A percentile compares a stretch with the other conserved stretches of the same genome.
Conservation (phyloP, 2,329 filamentous ascomycete species). For the Alternaria novae-zelandiae region DNA sequence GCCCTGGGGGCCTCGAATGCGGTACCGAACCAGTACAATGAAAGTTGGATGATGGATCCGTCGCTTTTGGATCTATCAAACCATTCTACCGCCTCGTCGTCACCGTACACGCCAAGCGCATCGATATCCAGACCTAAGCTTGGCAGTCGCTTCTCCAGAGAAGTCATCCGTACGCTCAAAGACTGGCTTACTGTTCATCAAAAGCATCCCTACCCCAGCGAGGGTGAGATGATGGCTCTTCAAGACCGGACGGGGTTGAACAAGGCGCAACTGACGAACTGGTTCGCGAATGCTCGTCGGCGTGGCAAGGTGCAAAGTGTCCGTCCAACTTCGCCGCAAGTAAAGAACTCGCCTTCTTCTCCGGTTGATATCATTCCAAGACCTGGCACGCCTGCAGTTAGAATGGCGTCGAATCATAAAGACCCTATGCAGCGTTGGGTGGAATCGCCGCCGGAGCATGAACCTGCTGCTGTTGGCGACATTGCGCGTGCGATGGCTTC, state of each 20-base stretch:
- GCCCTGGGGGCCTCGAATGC: conserved; percentile 1
- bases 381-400: conserved; percentile 30
- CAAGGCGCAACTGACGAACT: conserved; percentile 33
- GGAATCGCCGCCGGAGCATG: conserved; percentile 37
- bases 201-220: conserved; percentile 30
- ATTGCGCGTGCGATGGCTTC: conserved; percentile 37
- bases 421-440: conserved; percentile 39
- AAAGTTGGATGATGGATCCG: conserved; percentile 5
- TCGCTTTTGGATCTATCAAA: conserved; percentile 10
- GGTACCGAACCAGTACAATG: background rate
- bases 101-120: conserved; percentile 12
- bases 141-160: conserved; percentile 31
- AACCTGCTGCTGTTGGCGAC: conserved; percentile 28
- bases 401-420: conserved; percentile 8
- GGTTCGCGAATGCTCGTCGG: conserved; percentile 39
- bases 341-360: conserved; percentile 1
- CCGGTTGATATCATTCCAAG: conserved; percentile 32
- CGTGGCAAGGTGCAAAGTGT: conserved; percentile 26
- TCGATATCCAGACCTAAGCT: conserved; percentile 19
- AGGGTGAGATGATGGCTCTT: conserved; percentile 25
- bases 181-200: conserved; percentile 32
- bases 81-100: conserved; percentile 19
- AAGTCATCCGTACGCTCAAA: conserved; percentile 31
- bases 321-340: conserved; percentile 13
- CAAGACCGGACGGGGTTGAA: conserved; percentile 31